Base-by-base conservation (phyloP, 2,329 filamentous ascomycete species). In the Exophiala sp. region DNA sequence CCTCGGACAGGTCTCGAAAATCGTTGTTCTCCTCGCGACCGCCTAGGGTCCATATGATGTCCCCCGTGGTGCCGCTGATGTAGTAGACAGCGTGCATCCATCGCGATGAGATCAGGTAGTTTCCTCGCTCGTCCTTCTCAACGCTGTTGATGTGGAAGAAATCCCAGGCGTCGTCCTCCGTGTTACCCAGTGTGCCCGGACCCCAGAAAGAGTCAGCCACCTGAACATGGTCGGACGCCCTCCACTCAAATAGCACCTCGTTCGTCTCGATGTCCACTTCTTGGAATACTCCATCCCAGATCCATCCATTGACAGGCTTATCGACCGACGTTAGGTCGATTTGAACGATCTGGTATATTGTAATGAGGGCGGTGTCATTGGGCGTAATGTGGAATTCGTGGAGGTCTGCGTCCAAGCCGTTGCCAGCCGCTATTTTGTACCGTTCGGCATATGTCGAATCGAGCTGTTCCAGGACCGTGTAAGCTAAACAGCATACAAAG, bases 101-200 rank as follows among this genome's bases (percentile, higher is more conserved):
- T 16, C 75, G 71, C 0, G 70, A 66, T 1, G 73, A 78, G 35
- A 78, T 63, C 2, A 74, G 63, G 36, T 71, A 75, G 49, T 75
- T 72, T 5, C 72, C 77, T 1, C 69, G 65, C 1, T 61, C 55
- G 55, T 78, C 75, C 64, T 79, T 79, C 62, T 77, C 75, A 50
- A 79, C 69, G 38, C 74, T 77, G 64, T 79, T 81, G 63, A 82
- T 75, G 63, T 81, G 78, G 65, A 81, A 80, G 63, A 75, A 81
- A 60, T 82, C 78, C 70, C 74, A 81, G 1, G 76, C 48, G 11
- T 47, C 34, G 4, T 48, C n/a, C 9, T 16, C 33, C 9, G 34
- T 33, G 5, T 21, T 3, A 50, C 43, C 52, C 50, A 36, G 32
- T 16, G 18, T 40, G 18, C 21, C 12, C 12, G 41, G 32, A 18